These are phyloP conservation scores for Trichocladium antarcticum DNA, from an alignment of 495 filamentous ascomycete species.

Conservation along the genomic window DNA sequence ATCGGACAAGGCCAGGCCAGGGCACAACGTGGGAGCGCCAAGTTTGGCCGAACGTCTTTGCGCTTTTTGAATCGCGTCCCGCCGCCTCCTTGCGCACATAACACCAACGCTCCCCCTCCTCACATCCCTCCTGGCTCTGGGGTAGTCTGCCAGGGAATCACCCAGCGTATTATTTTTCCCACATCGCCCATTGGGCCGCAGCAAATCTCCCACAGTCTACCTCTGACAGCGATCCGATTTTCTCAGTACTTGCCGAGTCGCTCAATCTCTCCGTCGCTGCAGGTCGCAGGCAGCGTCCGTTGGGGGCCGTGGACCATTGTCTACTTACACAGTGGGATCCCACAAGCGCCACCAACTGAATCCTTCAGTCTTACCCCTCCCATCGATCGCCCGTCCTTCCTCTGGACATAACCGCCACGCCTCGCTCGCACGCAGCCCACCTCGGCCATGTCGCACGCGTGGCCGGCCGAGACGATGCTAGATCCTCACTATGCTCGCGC, in stretches of 20 bases:
- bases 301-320: too few relatives aligned
- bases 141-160: background rate
- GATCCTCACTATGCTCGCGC: constrained; percentile 22
- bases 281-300: background rate
- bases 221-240: background rate
- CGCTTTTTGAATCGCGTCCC: constrained; percentile 15
- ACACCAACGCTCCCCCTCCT: background rate
- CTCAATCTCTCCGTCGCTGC: background rate
- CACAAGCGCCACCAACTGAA: too few relatives aligned
- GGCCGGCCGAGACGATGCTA: constrained; percentile 15
- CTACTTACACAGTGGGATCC: too few relatives aligned
- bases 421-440: background rate
- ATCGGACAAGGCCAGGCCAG: constrained; percentile 19
- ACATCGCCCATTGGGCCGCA: background rate
- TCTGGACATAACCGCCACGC: background rate
- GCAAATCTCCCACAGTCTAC: background rate
- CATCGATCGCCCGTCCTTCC: background rate
- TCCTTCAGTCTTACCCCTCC: too few relatives aligned
- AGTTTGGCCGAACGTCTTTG: constrained; percentile 10
- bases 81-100: constrained; percentile 2
- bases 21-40: constrained; percentile 24
- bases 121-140: background rate
- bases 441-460: constrained; percentile 9
- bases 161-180: background rate
- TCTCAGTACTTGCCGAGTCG: background rate